These are phyloP conservation scores for Megacollybia marginata DNA, from an alignment of 768 basidiomycete genomes.

Conservation along the genomic window DNA sequence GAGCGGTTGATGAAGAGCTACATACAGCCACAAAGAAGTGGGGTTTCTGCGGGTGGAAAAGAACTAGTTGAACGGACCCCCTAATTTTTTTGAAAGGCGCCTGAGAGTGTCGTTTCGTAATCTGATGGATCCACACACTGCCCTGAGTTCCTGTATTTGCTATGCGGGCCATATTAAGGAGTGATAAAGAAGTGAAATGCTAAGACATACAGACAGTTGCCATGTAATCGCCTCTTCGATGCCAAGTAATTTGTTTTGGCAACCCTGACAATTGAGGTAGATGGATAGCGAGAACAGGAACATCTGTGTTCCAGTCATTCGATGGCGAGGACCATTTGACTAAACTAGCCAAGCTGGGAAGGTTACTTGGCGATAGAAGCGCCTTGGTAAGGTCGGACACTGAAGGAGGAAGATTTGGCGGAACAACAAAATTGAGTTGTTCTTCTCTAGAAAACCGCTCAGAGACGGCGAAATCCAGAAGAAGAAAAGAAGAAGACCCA, in stretches of 20 bases:
- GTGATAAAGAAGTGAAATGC: background rate
- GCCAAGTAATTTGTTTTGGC: slow-evolving; percentile 84
- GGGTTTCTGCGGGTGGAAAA: slow-evolving; percentile 92
- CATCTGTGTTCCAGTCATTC: slow-evolving; percentile 41
- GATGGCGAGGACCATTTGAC: slow-evolving; percentile 63
- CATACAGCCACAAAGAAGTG: slow-evolving; percentile 97
- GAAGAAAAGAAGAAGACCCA: slow-evolving; percentile 36
- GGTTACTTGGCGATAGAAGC: slow-evolving; percentile 55
- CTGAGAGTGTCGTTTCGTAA: slow-evolving; percentile 91
- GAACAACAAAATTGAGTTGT: slow-evolving; percentile 69
- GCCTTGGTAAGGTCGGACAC: slow-evolving; percentile 52
- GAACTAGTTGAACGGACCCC: slow-evolving; percentile 82
- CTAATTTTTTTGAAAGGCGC: slow-evolving; percentile 96
- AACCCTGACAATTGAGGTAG: slow-evolving; percentile 62
- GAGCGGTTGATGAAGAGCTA: slow-evolving; percentile 11
- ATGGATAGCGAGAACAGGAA: slow-evolving; percentile 51
- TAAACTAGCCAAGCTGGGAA: slow-evolving; percentile 55
- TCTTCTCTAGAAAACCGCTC: slow-evolving; percentile 54
- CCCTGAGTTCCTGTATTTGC: slow-evolving; percentile 67
- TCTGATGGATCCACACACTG: slow-evolving; percentile 92
- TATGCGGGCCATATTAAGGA: slow-evolving; percentile 17
- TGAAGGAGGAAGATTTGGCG: slow-evolving; percentile 63
- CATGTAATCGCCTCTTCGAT: slow-evolving; percentile 91
- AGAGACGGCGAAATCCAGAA: background rate
- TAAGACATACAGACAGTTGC: slow-evolving; percentile 76